Conservation (phyloP, 108 stramenopile species). For the Discostella pseudostelligera region DNA sequence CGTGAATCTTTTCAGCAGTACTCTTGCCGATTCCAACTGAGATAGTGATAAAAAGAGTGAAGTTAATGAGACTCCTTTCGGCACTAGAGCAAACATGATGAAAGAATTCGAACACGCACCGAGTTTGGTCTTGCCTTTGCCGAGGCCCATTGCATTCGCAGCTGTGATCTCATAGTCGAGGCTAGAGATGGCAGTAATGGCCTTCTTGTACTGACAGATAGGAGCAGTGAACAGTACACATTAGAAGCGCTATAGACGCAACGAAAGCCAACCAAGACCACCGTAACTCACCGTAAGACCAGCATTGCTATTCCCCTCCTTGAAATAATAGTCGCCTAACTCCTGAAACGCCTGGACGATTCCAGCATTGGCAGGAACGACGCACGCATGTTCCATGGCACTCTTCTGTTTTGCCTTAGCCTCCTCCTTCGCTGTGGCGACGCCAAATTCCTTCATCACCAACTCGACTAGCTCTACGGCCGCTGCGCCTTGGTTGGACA, state of each 20-base stretch:
- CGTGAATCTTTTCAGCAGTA: slow-evolving; percentile 70
- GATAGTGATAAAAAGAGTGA: no score
- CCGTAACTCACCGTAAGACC: slow-evolving; percentile 26
- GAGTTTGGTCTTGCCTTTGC: slow-evolving; percentile 81
- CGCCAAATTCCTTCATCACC: slow-evolving; percentile 65
- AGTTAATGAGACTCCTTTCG: no score
- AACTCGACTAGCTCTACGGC: slow-evolving; percentile 50
- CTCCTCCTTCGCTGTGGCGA: slow-evolving; percentile 48
- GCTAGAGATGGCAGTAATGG: slow-evolving; percentile 48
- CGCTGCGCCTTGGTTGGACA: slow-evolving; percentile 42
- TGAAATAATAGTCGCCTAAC: slow-evolving; percentile 51
- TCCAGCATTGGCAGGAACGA: slow-evolving; percentile 56
- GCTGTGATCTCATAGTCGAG: slow-evolving; percentile 67
- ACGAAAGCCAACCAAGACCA: slow-evolving; percentile 11
- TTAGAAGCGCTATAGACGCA: not conserved
- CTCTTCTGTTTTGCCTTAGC: slow-evolving; percentile 43
- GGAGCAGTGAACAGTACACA: not conserved
- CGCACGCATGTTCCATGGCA: slow-evolving; percentile 44
- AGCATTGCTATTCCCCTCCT: slow-evolving; percentile 61
- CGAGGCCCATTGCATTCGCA: slow-evolving; percentile 69
- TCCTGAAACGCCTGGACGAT: slow-evolving; percentile 59
- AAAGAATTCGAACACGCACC: no score
- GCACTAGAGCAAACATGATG: no score
- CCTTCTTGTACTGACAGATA: slow-evolving; percentile 39
- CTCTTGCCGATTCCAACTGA: slow-evolving; percentile 70